Evolutionary conservation across 345 rosid species (phyloP), one percentile per base, ranked within the genome.

Genomic region (Boechera divaricarpa): DNA sequence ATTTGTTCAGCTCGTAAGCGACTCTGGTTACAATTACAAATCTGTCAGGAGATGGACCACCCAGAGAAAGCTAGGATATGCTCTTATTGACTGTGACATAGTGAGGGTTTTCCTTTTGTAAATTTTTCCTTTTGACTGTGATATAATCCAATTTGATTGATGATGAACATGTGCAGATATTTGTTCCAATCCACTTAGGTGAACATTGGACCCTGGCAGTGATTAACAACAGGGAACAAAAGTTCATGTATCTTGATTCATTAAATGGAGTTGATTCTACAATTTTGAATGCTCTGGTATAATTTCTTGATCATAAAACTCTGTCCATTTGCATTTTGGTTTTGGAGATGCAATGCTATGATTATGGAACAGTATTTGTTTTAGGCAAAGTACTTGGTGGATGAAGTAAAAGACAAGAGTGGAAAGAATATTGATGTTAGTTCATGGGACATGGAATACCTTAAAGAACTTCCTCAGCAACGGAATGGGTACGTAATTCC

Each of bases 1-100:
- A 44, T 48, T n/a, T 47, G 52, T 47, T 47, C 44, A 92, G 98
- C 83, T 95, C 63, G 72, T 71, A 32, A 68, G 85, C 53, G 76
- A 42, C 62, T 63, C 55, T 21, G 80, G 82, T 70, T 87, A 85
- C 67, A 91, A 89, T 66, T 96, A 85, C 59, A 75, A 56, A 81
- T 86, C 97, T 36, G 95, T 91, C 61, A 87, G 80, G 85, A 91
- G 96, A 84, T 96, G 99, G 98, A 92, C 99, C 36, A 82, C 86
- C 2, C 84, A 84, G 65, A 91, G 57, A 77, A 88, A 81, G 83
- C 80, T 96, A 80, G 97, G 99, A 52, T 96, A 93, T 75, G 51
- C 76, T 61, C 84, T 91, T 73, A 70, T 82, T 48, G 88, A 91
- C 52, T 90, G 98, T 76, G 97, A 93, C 69, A 91, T 90, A 58